A percentile compares a stretch with the other conserved stretches of the same genome.
These are phyloP conservation scores for Phellopilus nigrolimitatus DNA, from an alignment of 1,284 basidiomycete genomes.

Conservation along the genomic window DNA sequence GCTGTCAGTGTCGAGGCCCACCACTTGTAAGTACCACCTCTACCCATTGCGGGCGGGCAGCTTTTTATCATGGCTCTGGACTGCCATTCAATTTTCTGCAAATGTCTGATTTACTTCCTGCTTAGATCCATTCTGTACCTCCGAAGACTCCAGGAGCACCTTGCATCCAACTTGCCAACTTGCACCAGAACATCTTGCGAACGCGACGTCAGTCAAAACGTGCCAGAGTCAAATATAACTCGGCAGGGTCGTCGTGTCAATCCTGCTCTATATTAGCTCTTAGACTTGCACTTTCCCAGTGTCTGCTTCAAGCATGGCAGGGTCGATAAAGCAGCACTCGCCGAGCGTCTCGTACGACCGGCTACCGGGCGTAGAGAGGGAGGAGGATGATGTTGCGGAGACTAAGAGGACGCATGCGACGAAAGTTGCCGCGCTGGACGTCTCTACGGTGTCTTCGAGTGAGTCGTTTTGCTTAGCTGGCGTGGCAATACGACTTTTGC, in stretches of 20 bases:
- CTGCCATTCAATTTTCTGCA: not conserved
- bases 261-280: not conserved
- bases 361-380: constrained; percentile 17
- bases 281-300: not conserved
- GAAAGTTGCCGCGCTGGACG: constrained; percentile 37
- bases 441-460: constrained; percentile 36
- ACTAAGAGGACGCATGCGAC: constrained; percentile 60
- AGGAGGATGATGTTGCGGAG: constrained; percentile 55
- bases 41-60: not conserved
- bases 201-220: not conserved
- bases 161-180: constrained; percentile 5
- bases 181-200: not conserved
- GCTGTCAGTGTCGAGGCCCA: no score
- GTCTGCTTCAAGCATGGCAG: constrained; percentile 3
- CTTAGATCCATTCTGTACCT: not conserved
- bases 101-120: not conserved
- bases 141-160: not conserved
- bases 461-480: constrained; percentile 20
- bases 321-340: constrained; percentile 13
- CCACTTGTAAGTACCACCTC: no score
- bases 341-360: constrained; percentile 14
- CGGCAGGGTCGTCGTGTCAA: not conserved
- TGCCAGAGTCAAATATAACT: not conserved
- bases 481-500: constrained; percentile 16
- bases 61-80: not conserved